phyloP scores from a whole-genome alignment of 768 basidiomycete genomes.

The Suillus brevipes region DNA sequence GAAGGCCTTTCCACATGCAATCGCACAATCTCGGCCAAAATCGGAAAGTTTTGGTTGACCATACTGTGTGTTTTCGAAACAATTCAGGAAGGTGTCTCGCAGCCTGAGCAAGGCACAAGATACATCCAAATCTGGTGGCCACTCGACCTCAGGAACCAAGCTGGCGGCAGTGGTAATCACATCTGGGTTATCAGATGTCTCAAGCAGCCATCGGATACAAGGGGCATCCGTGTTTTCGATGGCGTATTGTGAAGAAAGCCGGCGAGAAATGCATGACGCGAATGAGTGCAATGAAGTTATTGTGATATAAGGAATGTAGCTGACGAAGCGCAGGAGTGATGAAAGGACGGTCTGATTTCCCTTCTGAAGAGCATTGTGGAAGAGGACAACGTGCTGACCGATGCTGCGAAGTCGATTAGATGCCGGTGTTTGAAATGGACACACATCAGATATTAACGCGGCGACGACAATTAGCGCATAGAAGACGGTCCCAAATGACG shows the following conservation, averaged over 20 bases:
- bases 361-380: conserved; percentile 2
- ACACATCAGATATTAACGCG: conserved; percentile 13
- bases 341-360: not conserved
- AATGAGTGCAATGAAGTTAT: not conserved
- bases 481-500: conserved; percentile 15
- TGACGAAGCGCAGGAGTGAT: conserved; percentile 6
- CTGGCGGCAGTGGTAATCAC: conserved; percentile 13
- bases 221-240: conserved; percentile 6
- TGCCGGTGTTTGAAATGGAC: conserved; percentile 22
- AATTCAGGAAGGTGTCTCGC: conserved; percentile 11
- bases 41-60: conserved; percentile 1
- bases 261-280: not conserved
- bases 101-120: conserved; percentile 11
- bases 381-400: not conserved
- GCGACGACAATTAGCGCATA: conserved; percentile 21
- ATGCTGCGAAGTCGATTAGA: conserved; percentile 15
- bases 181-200: conserved; percentile 11
- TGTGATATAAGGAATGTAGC: conserved; percentile 2
- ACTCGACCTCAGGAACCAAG: conserved; percentile 19
- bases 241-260: not conserved
- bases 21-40: conserved; percentile 4
- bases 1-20: conserved; percentile 13
- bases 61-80: conserved; percentile 8
- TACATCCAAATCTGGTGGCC: conserved; percentile 15
- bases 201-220: conserved; percentile 12